Conservation (phyloP, 768 basidiomycete genomes). For the Lentinula edodes region DNA sequence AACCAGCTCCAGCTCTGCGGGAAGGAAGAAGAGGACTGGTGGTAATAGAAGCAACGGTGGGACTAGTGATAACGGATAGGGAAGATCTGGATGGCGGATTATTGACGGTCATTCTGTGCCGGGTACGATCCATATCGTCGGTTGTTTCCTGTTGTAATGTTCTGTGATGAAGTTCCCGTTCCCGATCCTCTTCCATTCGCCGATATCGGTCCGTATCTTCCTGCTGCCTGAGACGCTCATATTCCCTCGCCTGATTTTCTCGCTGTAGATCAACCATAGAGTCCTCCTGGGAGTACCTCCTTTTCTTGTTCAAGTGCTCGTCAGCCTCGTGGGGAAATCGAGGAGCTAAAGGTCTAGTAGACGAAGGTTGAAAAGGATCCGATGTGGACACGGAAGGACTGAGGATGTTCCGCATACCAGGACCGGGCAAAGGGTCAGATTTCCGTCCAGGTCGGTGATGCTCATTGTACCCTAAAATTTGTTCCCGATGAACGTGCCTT, state of each 20-base stretch:
- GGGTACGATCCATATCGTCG: neutral
- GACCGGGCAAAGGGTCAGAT: slow-evolving; percentile 6
- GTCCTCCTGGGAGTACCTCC: slow-evolving; percentile 28
- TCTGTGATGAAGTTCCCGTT: neutral
- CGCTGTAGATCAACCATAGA: slow-evolving; percentile 21
- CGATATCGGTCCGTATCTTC: slow-evolving; percentile 1
- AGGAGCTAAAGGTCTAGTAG: slow-evolving; percentile 13
- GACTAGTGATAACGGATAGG: neutral
- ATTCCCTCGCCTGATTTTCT: neutral
- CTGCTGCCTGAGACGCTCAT: neutral
- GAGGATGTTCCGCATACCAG: slow-evolving; percentile 2
- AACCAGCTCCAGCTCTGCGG: neutral
- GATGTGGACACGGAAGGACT: neutral
- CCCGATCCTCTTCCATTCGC: neutral
- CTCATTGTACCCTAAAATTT: slow-evolving; percentile 1
- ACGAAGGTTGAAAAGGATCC: slow-evolving; percentile 5
- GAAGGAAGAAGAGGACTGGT: neutral
- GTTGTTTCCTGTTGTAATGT: neutral
- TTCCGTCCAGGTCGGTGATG: slow-evolving; percentile 3
- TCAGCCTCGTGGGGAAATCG: neutral
- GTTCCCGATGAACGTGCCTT: slow-evolving; percentile 6
- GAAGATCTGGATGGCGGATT: neutral
- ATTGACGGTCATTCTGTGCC: neutral
- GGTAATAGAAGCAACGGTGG: neutral
- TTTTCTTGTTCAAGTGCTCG: slow-evolving; percentile 29